Conservation (phyloP, 2,329 filamentous ascomycete genomes). For the Aspergillus phoenicis region DNA sequence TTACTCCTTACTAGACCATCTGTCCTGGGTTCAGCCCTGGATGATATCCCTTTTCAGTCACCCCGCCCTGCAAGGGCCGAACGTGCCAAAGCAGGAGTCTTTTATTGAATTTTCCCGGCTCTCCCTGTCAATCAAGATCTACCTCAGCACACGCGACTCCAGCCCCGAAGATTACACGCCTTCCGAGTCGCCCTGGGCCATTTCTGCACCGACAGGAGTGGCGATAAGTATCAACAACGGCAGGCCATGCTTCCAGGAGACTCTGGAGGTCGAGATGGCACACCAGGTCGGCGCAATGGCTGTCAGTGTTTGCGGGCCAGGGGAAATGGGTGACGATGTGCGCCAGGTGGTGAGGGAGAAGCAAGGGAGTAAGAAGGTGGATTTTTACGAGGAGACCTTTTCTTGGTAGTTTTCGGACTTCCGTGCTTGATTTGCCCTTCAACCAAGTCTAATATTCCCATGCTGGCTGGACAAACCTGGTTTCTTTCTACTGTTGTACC, state of each 20-base stretch:
- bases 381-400: slow-evolving; percentile 42
- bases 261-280: slow-evolving; percentile 31
- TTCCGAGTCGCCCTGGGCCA: slow-evolving; percentile 29
- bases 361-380: slow-evolving; percentile 34
- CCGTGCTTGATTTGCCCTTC: too few relatives aligned
- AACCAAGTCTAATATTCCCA: too few relatives aligned
- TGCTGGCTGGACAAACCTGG: slow-evolving; percentile 22
- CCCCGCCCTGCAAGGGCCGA: slow-evolving; percentile 25
- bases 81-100: slow-evolving; percentile 24
- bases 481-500: not conserved
- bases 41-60: slow-evolving; percentile 36
- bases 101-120: slow-evolving; percentile 31
- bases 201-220: slow-evolving; percentile 27
- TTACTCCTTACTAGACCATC: slow-evolving; percentile 28
- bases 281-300: slow-evolving; percentile 38
- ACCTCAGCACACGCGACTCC: slow-evolving; percentile 29
- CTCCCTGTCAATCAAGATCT: slow-evolving; percentile 33
- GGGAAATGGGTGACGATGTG: slow-evolving; percentile 41
- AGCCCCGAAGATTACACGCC: slow-evolving; percentile 30
- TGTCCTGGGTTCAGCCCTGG: slow-evolving; percentile 40
- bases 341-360: slow-evolving; percentile 33
- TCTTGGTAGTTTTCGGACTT: slow-evolving; percentile 31
- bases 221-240: slow-evolving; percentile 30
- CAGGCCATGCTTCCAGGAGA: slow-evolving; percentile 29
- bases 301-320: slow-evolving; percentile 43